These are phyloP conservation scores for Moricandia arvensis DNA, from an alignment of 345 rosid genomes.

Conservation along the genomic window DNA sequence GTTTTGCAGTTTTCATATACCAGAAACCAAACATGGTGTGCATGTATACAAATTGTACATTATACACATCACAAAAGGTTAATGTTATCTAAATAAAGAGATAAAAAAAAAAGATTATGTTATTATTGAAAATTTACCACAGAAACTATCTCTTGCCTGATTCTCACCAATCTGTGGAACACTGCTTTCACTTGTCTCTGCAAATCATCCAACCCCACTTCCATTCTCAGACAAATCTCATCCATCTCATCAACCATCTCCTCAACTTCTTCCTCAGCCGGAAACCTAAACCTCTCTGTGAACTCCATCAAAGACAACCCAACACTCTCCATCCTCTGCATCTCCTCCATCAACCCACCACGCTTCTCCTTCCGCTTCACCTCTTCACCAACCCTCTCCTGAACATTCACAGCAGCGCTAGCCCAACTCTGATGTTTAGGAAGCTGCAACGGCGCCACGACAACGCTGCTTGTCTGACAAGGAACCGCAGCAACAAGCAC, in stretches of 20 bases:
- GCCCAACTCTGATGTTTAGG: constrained; percentile 86
- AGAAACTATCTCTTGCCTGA: constrained; percentile 68
- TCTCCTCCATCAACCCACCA: constrained; percentile 62
- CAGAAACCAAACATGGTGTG: constrained; percentile 25
- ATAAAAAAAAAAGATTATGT: neutral
- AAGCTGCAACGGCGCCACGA: constrained; percentile 56
- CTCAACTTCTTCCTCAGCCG: constrained; percentile 60
- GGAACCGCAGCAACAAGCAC: constrained; percentile 78
- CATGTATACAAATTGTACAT: constrained; percentile 19
- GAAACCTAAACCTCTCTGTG: constrained; percentile 59
- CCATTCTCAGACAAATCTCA: constrained; percentile 70
- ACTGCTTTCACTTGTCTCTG: constrained; percentile 86
- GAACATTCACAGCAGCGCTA: constrained; percentile 50
- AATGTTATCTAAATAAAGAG: neutral
- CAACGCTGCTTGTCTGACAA: constrained; percentile 75
- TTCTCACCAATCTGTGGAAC: constrained; percentile 81
- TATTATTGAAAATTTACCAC: constrained; percentile 21
- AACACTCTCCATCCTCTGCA: constrained; percentile 75
- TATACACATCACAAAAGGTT: constrained; percentile 30
- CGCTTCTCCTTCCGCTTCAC: constrained; percentile 92
- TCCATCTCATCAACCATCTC: constrained; percentile 61
- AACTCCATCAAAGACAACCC: constrained; percentile 61
- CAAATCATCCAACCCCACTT: constrained; percentile 70
- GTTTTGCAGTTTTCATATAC: constrained; percentile 23
- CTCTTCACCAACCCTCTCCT: constrained; percentile 85